Conservation (phyloP, 495 filamentous ascomycete species). For the Aspergillus sclerotiicarbonarius region DNA sequence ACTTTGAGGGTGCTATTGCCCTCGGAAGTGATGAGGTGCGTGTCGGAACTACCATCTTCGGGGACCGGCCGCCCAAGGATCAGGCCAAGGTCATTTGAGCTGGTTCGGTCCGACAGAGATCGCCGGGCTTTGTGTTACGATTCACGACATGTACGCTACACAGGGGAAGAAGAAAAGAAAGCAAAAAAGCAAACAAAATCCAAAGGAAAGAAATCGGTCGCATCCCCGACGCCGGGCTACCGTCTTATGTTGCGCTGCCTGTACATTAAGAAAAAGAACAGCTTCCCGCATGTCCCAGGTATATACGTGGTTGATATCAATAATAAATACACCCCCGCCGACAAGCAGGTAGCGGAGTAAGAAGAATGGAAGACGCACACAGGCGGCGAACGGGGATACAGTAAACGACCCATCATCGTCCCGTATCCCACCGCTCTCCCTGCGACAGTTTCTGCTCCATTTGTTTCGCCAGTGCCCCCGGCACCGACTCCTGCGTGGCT, state of each 20-base stretch:
- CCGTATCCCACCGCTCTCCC: conserved; percentile 27
- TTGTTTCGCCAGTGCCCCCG: conserved; percentile 72
- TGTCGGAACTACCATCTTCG: conserved; percentile 94
- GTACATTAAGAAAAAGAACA: conserved; percentile 1
- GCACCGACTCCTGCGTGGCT: conserved; percentile 87
- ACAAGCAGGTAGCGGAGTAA: not conserved
- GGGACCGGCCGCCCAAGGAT: conserved; percentile 68
- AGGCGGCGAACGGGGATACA: not conserved
- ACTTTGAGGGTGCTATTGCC: conserved; percentile 86
- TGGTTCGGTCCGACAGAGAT: not conserved
- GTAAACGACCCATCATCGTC: not conserved
- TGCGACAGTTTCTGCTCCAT: conserved; percentile 80
- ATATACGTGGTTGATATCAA: not conserved
- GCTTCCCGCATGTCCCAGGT: not conserved
- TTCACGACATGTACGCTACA: not conserved
- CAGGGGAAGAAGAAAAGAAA: not conserved
- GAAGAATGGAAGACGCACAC: not conserved
- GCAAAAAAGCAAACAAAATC: not conserved
- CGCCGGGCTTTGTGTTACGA: not conserved
- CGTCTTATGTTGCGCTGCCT: not conserved
- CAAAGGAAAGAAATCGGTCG: not conserved
- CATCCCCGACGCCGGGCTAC: not conserved
- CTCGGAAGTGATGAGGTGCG: conserved; percentile 89
- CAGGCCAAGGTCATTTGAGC: conserved; percentile 54
- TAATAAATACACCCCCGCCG: not conserved